These are phyloP conservation scores for Cytospora paraplurivora DNA, from an alignment of 2,329 filamentous ascomycete genomes.

Conservation along the genomic window DNA sequence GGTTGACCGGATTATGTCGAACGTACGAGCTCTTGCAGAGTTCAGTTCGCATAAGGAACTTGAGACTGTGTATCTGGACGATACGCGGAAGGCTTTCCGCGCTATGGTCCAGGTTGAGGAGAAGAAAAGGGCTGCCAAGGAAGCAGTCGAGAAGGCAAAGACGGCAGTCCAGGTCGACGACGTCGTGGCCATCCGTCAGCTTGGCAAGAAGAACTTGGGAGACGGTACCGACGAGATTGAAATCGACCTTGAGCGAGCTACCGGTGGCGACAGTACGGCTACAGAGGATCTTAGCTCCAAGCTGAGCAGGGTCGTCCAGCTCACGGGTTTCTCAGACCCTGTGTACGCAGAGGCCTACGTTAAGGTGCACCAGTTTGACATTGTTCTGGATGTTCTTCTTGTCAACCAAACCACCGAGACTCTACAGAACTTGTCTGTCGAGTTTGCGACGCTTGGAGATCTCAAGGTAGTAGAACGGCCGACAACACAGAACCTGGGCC, in stretches of 20 bases:
- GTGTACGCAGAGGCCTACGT: slow-evolving; percentile 99
- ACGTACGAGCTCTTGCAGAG: slow-evolving; percentile 87
- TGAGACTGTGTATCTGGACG: slow-evolving; percentile 88
- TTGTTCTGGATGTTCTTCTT: slow-evolving; percentile 91
- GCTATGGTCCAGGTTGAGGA: slow-evolving; percentile 97
- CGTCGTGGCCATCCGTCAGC: slow-evolving; percentile 86
- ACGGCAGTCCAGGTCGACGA: slow-evolving; percentile 94
- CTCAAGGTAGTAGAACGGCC: slow-evolving; percentile 97
- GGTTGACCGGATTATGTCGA: slow-evolving; percentile 97
- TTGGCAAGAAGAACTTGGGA: slow-evolving; percentile 84
- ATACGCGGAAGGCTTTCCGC: slow-evolving; percentile 92
- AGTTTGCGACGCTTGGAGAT: slow-evolving; percentile 97
- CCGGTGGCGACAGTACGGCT: slow-evolving; percentile 77
- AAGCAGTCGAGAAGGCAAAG: slow-evolving; percentile 89
- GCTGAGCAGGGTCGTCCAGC: slow-evolving; percentile 91
- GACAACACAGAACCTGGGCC: slow-evolving; percentile 91
- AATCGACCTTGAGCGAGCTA: slow-evolving; percentile 88
- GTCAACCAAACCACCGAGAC: slow-evolving; percentile 98
- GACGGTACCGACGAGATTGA: slow-evolving; percentile 86
- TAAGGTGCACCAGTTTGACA: slow-evolving; percentile 98
- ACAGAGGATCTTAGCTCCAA: slow-evolving; percentile 90
- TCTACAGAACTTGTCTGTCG: slow-evolving; percentile 92
- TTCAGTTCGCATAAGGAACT: slow-evolving; percentile 88
- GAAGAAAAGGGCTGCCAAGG: slow-evolving; percentile 95
- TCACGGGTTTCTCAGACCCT: slow-evolving; percentile 96